Evolutionary conservation across 169 alveolate species (phyloP), one percentile per base, ranked within the genome.

Genomic region (Eimeria necatrix): DNA sequence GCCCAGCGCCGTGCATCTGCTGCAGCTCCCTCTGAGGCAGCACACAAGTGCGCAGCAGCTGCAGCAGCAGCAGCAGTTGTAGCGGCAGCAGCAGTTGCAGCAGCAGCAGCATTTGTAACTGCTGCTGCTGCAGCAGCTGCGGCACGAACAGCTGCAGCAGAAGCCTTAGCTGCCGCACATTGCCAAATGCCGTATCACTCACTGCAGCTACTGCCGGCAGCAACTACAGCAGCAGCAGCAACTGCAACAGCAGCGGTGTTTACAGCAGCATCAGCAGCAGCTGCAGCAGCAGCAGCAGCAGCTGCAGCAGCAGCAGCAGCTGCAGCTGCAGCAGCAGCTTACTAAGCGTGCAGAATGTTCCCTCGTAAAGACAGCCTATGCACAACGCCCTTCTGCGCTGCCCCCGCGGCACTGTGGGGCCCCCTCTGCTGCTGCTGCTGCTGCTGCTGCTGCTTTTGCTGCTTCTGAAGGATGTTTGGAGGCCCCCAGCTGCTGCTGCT

Each of bases 381-480:
- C 68, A 56, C 20, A 56, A 18, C 12, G 68, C 68, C 12, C 68
- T 10, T 18, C 20, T 56, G 22, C 68, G 68, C 68, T 56, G 12
- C 20, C 20, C 68, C 20, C 68, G 22, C 68, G 68, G 68, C 20
- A 18, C 78, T 68, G 48, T 68, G 78, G 16, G 41, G 2, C 48
- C 22, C 78, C 22, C 41, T 68, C 78, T 16, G 41, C 78, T 68
- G 48, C 78, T 20, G 16, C 20, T 22, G 78, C 68, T 56, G 68
- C 68, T 56, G 78, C 78, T 68, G 78, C 78, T 68, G 14, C 48
- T 68, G 78, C 78, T 68, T 10, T n/a, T 20, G 41, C 78, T 68
- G 78, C 78, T 16, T 16, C 78, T 68, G 32, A 7, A 12, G 78
- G 78, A 10, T 68, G 78, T 10, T 68, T 10, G 48, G 12, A 22